Base-by-base conservation (phyloP, 331 rosid genomes). In the Rosa hybrid region DNA sequence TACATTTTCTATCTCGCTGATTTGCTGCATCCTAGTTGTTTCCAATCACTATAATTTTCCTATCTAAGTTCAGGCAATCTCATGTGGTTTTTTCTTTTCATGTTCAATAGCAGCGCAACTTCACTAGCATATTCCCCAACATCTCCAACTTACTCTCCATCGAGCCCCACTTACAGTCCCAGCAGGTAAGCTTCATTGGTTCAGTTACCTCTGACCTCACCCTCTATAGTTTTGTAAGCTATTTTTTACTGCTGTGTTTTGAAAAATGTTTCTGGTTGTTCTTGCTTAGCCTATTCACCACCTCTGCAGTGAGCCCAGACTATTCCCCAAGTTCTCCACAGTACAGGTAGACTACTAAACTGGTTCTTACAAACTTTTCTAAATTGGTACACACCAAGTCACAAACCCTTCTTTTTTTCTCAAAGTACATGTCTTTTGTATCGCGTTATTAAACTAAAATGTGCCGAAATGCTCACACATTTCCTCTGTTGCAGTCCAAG, bases 121-220 rank as follows among this genome's bases (percentile, higher is more conserved):
- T 96, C 98, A 23, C 99, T 97, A 27, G 89, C 98, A 56, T 95
- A 95, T 87, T 95, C 98, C 20, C 99, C 99, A 23, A 93, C 99
- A 42, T 95, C 99, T 80, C 98, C 98, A 41, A 88, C 98, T 1
- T 93, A 93, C 81, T 93, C 98, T 75, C 99, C 98, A 48, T 90
- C 99, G 5, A 96, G 99, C 88, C 99, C 99, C 59, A 89, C 98
- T 2, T 93, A 89, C 83, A 95, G 97, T 87, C 96, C 98, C 44
- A 87, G 93, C 91, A 95, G 98, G 99, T 93, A 87, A 83, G 89
- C 79, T 51, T 72, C 25, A 71, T n/a, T 54, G 23, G 56, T 60
- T 51, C 34, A 1, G 11, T 25, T 57, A 51, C 53, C 72, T 23
- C 62, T 50, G 11, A 30, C 62, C 77, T 3, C 8, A 17, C 62